Evolutionary conservation across 768 basidiomycete genomes (phyloP).

Genomic region (Amanita rimosa): DNA sequence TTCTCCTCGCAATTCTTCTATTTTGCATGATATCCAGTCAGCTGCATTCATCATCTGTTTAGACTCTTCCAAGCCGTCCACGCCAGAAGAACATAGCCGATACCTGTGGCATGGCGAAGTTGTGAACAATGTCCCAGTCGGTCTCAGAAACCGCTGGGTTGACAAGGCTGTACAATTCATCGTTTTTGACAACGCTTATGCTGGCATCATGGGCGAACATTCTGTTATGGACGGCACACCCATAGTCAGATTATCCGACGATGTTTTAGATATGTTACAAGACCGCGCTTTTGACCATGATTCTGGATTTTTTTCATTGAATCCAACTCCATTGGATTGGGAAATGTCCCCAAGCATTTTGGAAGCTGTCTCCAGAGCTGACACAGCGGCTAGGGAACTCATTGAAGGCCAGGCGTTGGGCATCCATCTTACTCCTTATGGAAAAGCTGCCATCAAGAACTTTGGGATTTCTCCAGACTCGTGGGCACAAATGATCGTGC

Average conservation of each 20-base stretch:
- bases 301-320: conserved; percentile 13
- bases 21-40: conserved; percentile 69
- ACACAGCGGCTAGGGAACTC: conserved; percentile 42
- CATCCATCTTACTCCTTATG: conserved; percentile 62
- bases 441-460: conserved; percentile 77
- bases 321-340: conserved; percentile 52
- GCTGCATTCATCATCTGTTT: conserved; percentile 79
- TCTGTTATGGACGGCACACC: conserved; percentile 89
- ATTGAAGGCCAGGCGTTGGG: conserved; percentile 51
- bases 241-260: conserved; percentile 60
- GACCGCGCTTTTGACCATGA: conserved; percentile 58
- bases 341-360: conserved; percentile 35
- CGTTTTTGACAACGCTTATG: conserved; percentile 69
- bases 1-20: conserved; percentile 46
- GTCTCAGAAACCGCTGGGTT: conserved; percentile 72
- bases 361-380: conserved; percentile 46
- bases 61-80: conserved; percentile 47
- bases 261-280: conserved; percentile 49
- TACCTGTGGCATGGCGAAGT: conserved; percentile 75
- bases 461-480: conserved; percentile 89
- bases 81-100: conserved; percentile 50
- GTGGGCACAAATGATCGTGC: conserved; percentile 89
- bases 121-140: conserved; percentile 31
- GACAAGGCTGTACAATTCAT: conserved; percentile 89
- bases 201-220: conserved; percentile 91